Evolutionary conservation across 2,329 filamentous ascomycete species (phyloP).

Genomic region (Aspergillus glaucus): DNA sequence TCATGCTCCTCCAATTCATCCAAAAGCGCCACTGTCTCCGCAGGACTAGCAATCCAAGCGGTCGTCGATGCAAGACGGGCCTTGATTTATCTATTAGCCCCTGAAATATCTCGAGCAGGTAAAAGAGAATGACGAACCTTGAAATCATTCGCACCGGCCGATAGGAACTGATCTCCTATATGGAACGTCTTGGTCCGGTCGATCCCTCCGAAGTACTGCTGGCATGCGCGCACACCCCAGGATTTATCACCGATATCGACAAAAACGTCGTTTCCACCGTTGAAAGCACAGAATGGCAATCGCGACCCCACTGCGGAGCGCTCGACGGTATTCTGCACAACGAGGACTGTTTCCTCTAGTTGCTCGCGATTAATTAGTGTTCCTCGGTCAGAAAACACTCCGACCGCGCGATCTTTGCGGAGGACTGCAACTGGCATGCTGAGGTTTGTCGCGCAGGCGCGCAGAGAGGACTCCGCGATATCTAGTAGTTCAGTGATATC

Average conservation of each 20-base stretch:
- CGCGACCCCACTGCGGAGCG: constrained; percentile 61
- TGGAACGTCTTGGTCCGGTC: constrained; percentile 76
- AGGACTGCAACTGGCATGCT: constrained; percentile 72
- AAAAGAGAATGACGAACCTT: constrained; percentile 49
- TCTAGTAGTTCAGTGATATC: constrained; percentile 79
- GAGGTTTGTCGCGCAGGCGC: constrained; percentile 73
- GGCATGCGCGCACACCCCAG: constrained; percentile 88
- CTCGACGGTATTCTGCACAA: constrained; percentile 88
- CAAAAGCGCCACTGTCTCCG: constrained; percentile 81
- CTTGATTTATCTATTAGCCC: constrained; percentile 18
- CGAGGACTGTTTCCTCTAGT: constrained; percentile 90
- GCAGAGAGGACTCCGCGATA: constrained; percentile 76
- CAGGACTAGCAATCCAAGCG: constrained; percentile 91
- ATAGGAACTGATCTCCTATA: constrained; percentile 92
- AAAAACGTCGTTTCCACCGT: constrained; percentile 94
- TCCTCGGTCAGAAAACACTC: constrained; percentile 61
- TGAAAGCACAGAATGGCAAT: constrained; percentile 94
- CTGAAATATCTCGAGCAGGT: not conserved
- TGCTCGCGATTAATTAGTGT: constrained; percentile 72
- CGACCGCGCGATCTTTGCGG: constrained; percentile 81
- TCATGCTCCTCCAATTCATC: constrained; percentile 67
- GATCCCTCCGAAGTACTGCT: constrained; percentile 78
- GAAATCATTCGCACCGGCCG: constrained; percentile 93
- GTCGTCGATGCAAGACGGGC: constrained; percentile 87
- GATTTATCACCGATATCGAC: constrained; percentile 98